Percentiles rank a stretch among this genome's conserved stretches.
Evolutionary conservation across 257 asterid species (phyloP).

Genomic region (Salvia splendens): DNA sequence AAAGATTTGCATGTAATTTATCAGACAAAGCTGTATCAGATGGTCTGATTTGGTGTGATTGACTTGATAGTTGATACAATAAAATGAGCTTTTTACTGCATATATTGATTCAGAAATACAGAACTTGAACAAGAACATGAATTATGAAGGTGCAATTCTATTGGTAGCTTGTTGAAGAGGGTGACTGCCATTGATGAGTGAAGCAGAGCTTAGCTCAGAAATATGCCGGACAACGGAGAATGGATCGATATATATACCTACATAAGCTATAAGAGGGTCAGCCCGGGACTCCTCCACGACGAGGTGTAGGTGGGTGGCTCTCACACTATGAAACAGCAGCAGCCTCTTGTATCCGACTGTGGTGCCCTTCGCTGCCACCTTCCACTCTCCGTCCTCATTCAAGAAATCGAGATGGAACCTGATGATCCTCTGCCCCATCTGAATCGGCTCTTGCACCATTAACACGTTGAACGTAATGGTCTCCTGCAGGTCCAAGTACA

Average conservation of each 20-base stretch:
- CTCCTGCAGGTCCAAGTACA: slow-evolving; percentile 50
- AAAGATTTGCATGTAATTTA: no score
- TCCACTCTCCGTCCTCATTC: slow-evolving; percentile 57
- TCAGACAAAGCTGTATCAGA: no score
- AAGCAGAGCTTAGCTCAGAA: slow-evolving; percentile 27
- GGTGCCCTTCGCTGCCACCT: slow-evolving; percentile 55
- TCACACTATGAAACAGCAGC: slow-evolving; percentile 51
- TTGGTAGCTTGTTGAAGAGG: slow-evolving; percentile 32
- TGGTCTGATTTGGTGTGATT: no score
- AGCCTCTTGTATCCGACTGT: slow-evolving; percentile 91
- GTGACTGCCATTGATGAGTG: slow-evolving; percentile 36
- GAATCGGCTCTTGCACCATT: slow-evolving; percentile 91
- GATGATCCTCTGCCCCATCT: slow-evolving; percentile 86
- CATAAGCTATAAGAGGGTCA: slow-evolving; percentile 63
- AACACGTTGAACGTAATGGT: slow-evolving; percentile 58
- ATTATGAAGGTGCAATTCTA: slow-evolving; percentile 1
- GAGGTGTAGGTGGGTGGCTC: slow-evolving; percentile 50
- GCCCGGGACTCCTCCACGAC: slow-evolving; percentile 58
- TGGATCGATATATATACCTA: slow-evolving; percentile 69
- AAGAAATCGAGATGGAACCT: slow-evolving; percentile 62
- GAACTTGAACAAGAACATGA: not conserved
- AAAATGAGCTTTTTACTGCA: not conserved
- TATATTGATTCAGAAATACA: not conserved
- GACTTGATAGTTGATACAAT: no score
- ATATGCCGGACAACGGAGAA: slow-evolving; percentile 42